phyloP scores from a whole-genome alignment of 495 filamentous ascomycete genomes.

The Penicillium daleae region DNA sequence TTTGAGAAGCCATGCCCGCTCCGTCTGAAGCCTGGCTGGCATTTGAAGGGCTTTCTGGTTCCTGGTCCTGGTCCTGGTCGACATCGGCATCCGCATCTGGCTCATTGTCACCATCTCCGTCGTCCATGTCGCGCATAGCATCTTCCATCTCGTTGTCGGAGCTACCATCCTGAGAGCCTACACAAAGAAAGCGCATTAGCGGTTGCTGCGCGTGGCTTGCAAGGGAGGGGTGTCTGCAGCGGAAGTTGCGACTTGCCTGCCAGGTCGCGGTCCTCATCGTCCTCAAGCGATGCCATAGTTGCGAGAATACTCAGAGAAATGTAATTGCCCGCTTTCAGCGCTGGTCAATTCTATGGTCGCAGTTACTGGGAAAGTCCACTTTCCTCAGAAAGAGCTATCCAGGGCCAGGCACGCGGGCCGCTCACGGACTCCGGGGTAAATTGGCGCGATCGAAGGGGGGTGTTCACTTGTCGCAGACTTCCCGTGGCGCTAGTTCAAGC shows the following conservation, averaged over 20 bases:
- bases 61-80: conserved; percentile 56
- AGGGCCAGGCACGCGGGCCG: not conserved
- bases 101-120: conserved; percentile 58
- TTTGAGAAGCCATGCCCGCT: conserved; percentile 41
- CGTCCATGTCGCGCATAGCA: conserved; percentile 6
- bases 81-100: conserved; percentile 67
- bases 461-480: not conserved
- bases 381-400: not conserved
- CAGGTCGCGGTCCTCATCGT: conserved; percentile 61
- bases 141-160: conserved; percentile 72
- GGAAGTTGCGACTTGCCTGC: conserved; percentile 42
- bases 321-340: not conserved
- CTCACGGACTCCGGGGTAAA: not conserved
- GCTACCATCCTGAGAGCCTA: conserved; percentile 63
- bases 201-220: not conserved
- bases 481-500: not conserved
- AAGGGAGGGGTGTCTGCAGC: not conserved
- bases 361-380: not conserved
- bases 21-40: conserved; percentile 52
- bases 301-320: not conserved
- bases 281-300: conserved; percentile 40
- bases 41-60: conserved; percentile 56
- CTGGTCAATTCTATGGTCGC: not conserved
- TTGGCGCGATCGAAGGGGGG: not conserved
- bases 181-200: conserved; percentile 17